Conservation (phyloP, 768 basidiomycete species). For the Tricholoma flavovirens region DNA sequence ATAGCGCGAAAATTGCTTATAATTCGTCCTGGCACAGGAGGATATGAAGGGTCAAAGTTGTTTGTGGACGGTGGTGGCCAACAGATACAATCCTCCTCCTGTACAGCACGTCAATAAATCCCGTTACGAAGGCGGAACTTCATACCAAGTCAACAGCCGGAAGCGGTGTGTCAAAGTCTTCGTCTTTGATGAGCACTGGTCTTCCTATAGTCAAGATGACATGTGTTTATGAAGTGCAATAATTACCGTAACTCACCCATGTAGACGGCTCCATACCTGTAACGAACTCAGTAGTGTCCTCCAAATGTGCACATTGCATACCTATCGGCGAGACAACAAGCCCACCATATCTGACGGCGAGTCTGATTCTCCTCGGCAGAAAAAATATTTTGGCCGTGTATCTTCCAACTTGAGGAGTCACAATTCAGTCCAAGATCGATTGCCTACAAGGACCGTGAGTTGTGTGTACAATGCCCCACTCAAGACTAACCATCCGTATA, state of each 20-base stretch:
- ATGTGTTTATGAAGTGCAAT: conserved; percentile 5
- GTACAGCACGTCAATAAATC: conserved; percentile 8
- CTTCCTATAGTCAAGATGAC: conserved; percentile 39
- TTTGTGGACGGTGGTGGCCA: conserved; percentile 46
- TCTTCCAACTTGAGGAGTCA: conserved; percentile 69
- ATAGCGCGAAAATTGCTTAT: conserved; percentile 54
- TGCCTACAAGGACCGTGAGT: conserved; percentile 39
- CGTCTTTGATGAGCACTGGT: conserved; percentile 61
- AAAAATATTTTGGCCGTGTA: conserved; percentile 55
- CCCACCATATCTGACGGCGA: conserved; percentile 78
- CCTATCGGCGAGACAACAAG: conserved; percentile 67
- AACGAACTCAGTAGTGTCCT: conserved; percentile 2
- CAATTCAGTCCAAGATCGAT: conserved; percentile 79
- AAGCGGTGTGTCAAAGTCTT: conserved; percentile 63
- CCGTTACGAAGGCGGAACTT: background rate
- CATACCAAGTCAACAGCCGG: conserved; percentile 50
- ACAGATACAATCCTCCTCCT: conserved; percentile 54
- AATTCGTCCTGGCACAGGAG: conserved; percentile 39
- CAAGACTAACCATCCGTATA: conserved; percentile 55
- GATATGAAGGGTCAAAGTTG: conserved; percentile 35
- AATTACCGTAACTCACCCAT: conserved; percentile 43
- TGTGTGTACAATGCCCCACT: background rate
- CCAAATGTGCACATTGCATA: conserved; percentile 22
- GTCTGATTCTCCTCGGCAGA: conserved; percentile 61
- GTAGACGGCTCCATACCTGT: conserved; percentile 66